phyloP scores from a whole-genome alignment of 2,329 filamentous ascomycete genomes.

The Curvularia sp. region DNA sequence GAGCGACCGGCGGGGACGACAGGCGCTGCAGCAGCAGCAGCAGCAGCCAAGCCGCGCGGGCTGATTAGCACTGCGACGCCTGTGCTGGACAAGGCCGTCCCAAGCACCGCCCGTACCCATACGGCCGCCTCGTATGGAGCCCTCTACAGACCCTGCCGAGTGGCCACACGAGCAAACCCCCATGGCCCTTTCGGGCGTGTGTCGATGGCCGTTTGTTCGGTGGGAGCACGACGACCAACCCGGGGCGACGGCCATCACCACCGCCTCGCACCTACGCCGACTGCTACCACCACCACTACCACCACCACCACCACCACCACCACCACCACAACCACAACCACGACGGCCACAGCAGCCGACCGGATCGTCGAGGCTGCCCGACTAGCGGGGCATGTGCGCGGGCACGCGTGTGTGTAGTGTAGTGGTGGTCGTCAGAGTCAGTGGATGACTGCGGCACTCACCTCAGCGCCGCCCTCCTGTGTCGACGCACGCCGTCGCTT shows the following conservation, averaged over 20 bases:
- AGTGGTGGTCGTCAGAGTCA: background rate
- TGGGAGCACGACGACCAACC: too few species aligned
- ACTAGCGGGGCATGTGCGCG: background rate
- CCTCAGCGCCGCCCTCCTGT: slow-evolving; percentile 1
- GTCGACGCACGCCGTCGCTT: slow-evolving; percentile 5
- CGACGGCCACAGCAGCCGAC: background rate
- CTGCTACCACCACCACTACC: background rate
- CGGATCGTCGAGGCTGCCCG: background rate
- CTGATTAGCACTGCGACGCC: slow-evolving; percentile 5
- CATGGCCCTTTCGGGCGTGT: too few species aligned
- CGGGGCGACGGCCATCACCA: too few species aligned
- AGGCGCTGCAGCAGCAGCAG: background rate
- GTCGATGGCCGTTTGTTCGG: too few species aligned
- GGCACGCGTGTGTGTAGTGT: background rate
- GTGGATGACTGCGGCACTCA: background rate
- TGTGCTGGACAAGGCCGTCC: too few species aligned
- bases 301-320: background rate
- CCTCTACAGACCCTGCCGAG: background rate
- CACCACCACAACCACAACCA: background rate
- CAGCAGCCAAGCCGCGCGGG: slow-evolving; percentile 15
- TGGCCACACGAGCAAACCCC: background rate
- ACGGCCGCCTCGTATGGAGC: too few species aligned
- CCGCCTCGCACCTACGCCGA: too few species aligned
- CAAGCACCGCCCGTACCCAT: too few species aligned
- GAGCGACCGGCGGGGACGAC: slow-evolving; percentile 10